Evolutionary conservation across 2,329 filamentous ascomycete species (phyloP), one percentile per base, ranked within the genome.

Genomic region (Trichoderma sp.): DNA sequence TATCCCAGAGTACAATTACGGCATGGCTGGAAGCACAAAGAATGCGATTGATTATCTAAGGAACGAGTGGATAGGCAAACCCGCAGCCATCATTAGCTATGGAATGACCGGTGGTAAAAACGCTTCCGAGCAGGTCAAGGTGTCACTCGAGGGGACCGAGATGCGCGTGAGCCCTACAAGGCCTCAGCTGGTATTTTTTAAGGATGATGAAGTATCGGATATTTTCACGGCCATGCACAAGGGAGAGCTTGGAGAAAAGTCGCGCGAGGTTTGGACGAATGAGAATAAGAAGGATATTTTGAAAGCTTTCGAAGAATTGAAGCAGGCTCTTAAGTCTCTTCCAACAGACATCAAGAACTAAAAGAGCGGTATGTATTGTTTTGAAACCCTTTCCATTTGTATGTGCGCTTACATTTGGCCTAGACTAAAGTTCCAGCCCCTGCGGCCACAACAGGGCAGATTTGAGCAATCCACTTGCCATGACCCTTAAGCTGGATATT

Each of bases 51-150:
- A 64, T 21, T 64, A 64, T 14, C 7, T 64, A 33, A 37, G 61
- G 0, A 64, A 64, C 33, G 61, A 64, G 31, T 64, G 61, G 61
- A 53, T 64, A 1, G 47, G 61, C 3, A 64, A 64, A 21, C 61
- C 47, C n/a, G 61, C 61, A 6, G 61, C 49, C 21, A 64, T 64
- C 5, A 10, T 64, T 1, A 64, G 61, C 47, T 64, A 64, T 5
- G 62, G 62, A 5, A 27, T 58, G 37, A 58, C 37, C 1, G 62
- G 52, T 7, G 62, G 62, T 37, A 56, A 35, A 13, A 65, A 65
- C 21, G 62, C 62, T 27, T 57, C 35, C 6, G 62, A 65, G 27
- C 62, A 65, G 21, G 62, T 65, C 62, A 65, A 65, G 27, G 19
- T 33, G 6, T 65, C 62, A 2, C 62, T 65, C 19, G 62, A 65